Conservation (phyloP, 192 early-diverging fungal species). For the Powellomyces hirtus region DNA sequence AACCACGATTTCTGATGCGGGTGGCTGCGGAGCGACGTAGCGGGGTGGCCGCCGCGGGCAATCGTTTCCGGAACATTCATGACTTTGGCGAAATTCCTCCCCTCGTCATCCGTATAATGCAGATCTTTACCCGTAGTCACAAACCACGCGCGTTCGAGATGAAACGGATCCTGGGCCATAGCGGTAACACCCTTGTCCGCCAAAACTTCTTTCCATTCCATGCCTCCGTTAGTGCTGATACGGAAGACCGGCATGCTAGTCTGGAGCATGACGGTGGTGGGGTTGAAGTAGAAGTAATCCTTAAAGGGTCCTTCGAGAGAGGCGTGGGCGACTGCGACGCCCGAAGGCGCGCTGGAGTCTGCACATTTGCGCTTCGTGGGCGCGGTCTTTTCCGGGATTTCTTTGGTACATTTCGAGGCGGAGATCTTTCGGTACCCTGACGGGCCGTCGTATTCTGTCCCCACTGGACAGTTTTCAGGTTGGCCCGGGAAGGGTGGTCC, state of each 20-base stretch:
- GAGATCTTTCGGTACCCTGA: slow-evolving; percentile 82
- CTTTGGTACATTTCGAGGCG: slow-evolving; percentile 62
- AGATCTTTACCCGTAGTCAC: slow-evolving; percentile 11
- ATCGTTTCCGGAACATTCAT: not conserved
- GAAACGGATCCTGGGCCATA: slow-evolving; percentile 34
- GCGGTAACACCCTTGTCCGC: slow-evolving; percentile 21
- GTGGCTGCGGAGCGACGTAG: slow-evolving; percentile 40
- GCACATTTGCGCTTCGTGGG: slow-evolving; percentile 51
- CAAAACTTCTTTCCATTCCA: not conserved
- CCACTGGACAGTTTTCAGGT: slow-evolving; percentile 68
- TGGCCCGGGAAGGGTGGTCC: no score
- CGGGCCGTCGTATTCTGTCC: slow-evolving; percentile 62
- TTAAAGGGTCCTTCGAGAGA: slow-evolving; percentile 16
- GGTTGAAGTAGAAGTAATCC: slow-evolving; percentile 50
- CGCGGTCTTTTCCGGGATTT: slow-evolving; percentile 48
- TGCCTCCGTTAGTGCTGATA: slow-evolving; percentile 32
- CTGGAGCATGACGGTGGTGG: slow-evolving; percentile 31
- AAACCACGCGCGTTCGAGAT: slow-evolving; percentile 31
- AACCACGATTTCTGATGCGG: slow-evolving; percentile 79
- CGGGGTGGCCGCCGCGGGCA: not conserved
- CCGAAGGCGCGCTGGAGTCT: not conserved
- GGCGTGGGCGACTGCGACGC: slow-evolving; percentile 6
- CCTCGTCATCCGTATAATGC: slow-evolving; percentile 30
- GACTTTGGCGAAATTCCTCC: not conserved
- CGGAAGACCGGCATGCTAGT: not conserved